Evolutionary conservation across 495 filamentous ascomycete species (phyloP), one percentile per base, ranked within the genome.

Genomic region (Friedmanniomyces simplex): DNA sequence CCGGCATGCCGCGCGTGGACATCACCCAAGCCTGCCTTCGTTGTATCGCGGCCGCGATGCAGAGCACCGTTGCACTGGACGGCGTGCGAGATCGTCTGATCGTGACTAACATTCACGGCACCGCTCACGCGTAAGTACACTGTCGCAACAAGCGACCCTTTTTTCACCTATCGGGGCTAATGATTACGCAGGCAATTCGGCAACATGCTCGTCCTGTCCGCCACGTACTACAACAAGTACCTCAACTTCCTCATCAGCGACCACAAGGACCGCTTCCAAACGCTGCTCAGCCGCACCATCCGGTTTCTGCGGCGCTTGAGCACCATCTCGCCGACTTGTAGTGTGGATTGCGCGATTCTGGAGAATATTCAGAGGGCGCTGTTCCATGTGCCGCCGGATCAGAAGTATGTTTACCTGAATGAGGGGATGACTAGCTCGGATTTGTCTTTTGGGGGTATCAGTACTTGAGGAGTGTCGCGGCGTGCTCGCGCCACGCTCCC

Each of bases 101-200:
- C 32, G 82, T 96, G 43, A 97, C 91, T 10, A 96, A 96, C 66
- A 87, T 96, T 24, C 94, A 94, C 69, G 91, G 91, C 22, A 97
- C 91, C 13, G 86, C 90, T 60, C 91, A 96, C 77, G 91, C 91
- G 90, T 96, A 89, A 82, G 89, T 81, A 2, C 2, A 37, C 48
- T 28, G 3, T 47, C 53, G 30, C 60, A 24, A 37, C 10, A 21
- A 34, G 14, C 18, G 22, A n/a, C n/a, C n/a, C n/a, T n/a, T n/a
- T n/a, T n/a, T n/a, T n/a, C n/a, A n/a, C n/a, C n/a, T n/a, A n/a
- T n/a, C n/a, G 18, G n/a, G 18, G 41, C 54, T 57, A 20, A 50
- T 20, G 16, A 21, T 48, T 32, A n/a, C 59, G 14, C 58, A 96
- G 91, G 11, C 93, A 97, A 90, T 98, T 95, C 71, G 93, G 93